Evolutionary conservation across 805 yeast species (phyloP).

Genomic region (Yarrowia alimentaria): DNA sequence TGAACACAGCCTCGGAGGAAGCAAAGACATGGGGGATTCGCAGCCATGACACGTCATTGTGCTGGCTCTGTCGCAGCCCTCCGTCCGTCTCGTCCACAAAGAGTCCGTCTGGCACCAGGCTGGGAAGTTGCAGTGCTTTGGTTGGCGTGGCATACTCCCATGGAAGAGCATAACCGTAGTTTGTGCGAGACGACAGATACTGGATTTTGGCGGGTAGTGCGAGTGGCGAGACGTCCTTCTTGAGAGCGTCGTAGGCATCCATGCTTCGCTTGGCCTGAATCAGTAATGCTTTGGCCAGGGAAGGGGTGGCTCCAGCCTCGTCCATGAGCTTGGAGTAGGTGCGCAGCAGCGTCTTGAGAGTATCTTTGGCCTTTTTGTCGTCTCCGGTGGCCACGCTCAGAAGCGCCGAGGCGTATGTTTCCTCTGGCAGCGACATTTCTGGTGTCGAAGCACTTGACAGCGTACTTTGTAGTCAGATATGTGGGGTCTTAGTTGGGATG

Average conservation of each 20-base stretch:
- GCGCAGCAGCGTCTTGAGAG: not conserved
- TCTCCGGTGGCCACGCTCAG: not conserved
- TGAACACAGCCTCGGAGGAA: constrained; percentile 7
- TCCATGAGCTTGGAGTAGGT: constrained; percentile 13
- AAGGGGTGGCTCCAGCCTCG: not conserved
- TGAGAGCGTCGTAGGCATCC: constrained; percentile 31
- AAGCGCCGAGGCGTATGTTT: constrained; percentile 9
- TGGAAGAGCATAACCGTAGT: constrained; percentile 37
- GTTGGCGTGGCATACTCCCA: constrained; percentile 30
- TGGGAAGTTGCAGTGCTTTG: no score
- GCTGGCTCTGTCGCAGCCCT: constrained; percentile 1
- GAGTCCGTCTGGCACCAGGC: no score
- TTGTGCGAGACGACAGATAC: constrained; percentile 11
- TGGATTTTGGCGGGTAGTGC: constrained; percentile 31
- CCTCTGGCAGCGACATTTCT: constrained; percentile 16
- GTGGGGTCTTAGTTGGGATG: no score
- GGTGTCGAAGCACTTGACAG: no score
- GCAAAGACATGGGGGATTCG: constrained; percentile 15
- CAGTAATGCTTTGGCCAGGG: constrained; percentile 4
- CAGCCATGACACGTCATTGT: constrained; percentile 9
- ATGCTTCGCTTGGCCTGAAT: constrained; percentile 25
- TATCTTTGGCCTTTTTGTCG: constrained; percentile 10
- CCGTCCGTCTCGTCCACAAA: constrained; percentile 12
- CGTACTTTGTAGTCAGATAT: no score
- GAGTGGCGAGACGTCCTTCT: constrained; percentile 26